phyloP scores from a whole-genome alignment of 2,329 filamentous ascomycete species.

The Elsinoe ampelina region DNA sequence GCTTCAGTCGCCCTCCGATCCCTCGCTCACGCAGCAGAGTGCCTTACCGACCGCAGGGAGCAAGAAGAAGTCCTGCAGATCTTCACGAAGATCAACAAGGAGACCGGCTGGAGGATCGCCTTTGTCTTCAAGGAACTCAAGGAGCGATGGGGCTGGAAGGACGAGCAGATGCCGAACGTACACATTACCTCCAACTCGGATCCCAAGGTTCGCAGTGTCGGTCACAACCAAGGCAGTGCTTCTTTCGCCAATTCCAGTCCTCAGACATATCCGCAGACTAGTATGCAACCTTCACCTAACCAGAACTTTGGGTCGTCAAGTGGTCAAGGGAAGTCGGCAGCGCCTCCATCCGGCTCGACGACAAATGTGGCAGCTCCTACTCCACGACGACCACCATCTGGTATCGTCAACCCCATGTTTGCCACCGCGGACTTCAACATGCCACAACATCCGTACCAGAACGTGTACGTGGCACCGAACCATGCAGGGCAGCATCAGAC shows the following conservation, averaged over 20 bases:
- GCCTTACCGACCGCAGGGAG: slow-evolving; percentile 57
- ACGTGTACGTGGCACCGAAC: slow-evolving; percentile 67
- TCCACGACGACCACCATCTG: slow-evolving; percentile 32
- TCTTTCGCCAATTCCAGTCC: slow-evolving; percentile 19
- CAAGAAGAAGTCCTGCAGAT: slow-evolving; percentile 74
- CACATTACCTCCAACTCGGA: slow-evolving; percentile 19
- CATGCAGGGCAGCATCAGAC: slow-evolving; percentile 10
- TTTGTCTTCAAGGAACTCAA: slow-evolving; percentile 65
- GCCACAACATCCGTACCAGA: slow-evolving; percentile 72
- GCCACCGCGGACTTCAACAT: slow-evolving; percentile 65
- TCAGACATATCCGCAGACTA: slow-evolving; percentile 16
- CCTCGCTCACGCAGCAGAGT: slow-evolving; percentile 66
- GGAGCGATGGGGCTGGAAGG: slow-evolving; percentile 67
- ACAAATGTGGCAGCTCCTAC: slow-evolving; percentile 16
- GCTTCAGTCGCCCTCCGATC: slow-evolving; percentile 70
- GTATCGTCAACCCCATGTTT: slow-evolving; percentile 61
- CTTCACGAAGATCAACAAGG: slow-evolving; percentile 62
- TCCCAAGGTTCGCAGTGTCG: slow-evolving; percentile 10
- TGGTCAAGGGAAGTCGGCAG: slow-evolving; percentile 15
- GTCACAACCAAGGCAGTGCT: slow-evolving; percentile 18
- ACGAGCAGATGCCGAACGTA: slow-evolving; percentile 28
- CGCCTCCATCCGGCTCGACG: slow-evolving; percentile 16
- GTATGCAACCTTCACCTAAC: background rate
- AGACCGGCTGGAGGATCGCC: slow-evolving; percentile 70
- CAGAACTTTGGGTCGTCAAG: background rate